phyloP scores from a whole-genome alignment of 805 yeast genomes.

The Yamadazyma phyllophila region DNA sequence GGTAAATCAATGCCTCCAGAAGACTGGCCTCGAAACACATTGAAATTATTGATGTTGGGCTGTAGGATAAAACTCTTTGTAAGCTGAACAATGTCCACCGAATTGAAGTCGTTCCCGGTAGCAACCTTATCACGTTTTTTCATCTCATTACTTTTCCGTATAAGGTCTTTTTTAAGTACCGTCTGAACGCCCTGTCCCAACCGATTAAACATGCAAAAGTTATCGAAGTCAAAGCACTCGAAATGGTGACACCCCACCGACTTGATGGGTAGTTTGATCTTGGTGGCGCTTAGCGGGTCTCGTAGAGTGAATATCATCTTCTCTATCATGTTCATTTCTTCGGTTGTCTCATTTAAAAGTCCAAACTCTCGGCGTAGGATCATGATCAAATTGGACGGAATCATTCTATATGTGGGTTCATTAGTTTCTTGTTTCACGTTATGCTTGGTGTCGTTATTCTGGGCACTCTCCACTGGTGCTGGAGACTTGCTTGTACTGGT shows the following conservation, averaged over 20 bases:
- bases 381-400: conserved; percentile 13
- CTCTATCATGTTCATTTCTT: conserved; percentile 29
- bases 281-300: conserved; percentile 41
- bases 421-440: not conserved
- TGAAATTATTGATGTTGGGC: not conserved
- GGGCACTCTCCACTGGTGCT: not conserved
- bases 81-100: conserved; percentile 1
- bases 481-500: not conserved
- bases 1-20: conserved; percentile 16
- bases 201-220: conserved; percentile 38
- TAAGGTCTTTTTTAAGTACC: conserved; percentile 24
- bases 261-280: conserved; percentile 40
- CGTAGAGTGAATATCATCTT: conserved; percentile 35
- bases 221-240: conserved; percentile 45
- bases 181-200: conserved; percentile 27
- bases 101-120: not conserved
- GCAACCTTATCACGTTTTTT: conserved; percentile 11
- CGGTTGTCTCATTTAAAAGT: conserved; percentile 9
- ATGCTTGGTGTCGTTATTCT: not conserved
- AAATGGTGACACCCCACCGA: conserved; percentile 37
- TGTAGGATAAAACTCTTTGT: conserved; percentile 11
- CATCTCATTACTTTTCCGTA: conserved; percentile 15
- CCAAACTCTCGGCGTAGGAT: conserved; percentile 14
- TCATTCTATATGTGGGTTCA: conserved; percentile 9
- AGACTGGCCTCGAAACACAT: not conserved